These are phyloP conservation scores for Aspergillus awamori DNA, from an alignment of 2,329 filamentous ascomycete species.

Conservation along the genomic window DNA sequence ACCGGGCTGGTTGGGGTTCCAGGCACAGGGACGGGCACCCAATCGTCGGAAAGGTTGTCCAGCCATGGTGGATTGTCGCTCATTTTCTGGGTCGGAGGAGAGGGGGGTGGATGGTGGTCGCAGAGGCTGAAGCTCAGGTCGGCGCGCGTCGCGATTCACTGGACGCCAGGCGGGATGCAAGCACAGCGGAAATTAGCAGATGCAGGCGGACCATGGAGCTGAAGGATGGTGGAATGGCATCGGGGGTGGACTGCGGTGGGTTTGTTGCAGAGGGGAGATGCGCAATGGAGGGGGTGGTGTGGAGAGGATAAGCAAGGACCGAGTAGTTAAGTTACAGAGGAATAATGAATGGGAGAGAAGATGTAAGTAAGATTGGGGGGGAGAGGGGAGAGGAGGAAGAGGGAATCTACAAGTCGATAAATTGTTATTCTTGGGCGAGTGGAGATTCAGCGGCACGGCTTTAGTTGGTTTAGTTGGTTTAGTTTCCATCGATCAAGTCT, in stretches of 20 bases:
- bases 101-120: conserved; percentile 6
- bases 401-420: conserved; percentile 1
- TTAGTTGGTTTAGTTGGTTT: no score
- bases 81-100: conserved; percentile 29
- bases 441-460: conserved; percentile 11
- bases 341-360: neutral
- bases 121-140: conserved; percentile 21
- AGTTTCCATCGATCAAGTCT: conserved; percentile 12
- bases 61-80: conserved; percentile 46
- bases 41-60: conserved; percentile 48
- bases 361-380: neutral
- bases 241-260: neutral
- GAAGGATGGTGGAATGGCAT: conserved; percentile 14
- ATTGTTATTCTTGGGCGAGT: conserved; percentile 17
- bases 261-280: neutral
- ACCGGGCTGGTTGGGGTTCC: conserved; percentile 38
- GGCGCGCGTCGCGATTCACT: conserved; percentile 26
- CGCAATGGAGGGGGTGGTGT: neutral
- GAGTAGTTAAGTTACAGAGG: neutral
- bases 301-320: neutral
- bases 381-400: neutral
- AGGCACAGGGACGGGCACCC: conserved; percentile 42
- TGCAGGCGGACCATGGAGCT: conserved; percentile 24
- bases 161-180: conserved; percentile 20
- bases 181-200: conserved; percentile 21